phyloP scores from a whole-genome alignment of 768 basidiomycete genomes.

The Mycena vulgaris region DNA sequence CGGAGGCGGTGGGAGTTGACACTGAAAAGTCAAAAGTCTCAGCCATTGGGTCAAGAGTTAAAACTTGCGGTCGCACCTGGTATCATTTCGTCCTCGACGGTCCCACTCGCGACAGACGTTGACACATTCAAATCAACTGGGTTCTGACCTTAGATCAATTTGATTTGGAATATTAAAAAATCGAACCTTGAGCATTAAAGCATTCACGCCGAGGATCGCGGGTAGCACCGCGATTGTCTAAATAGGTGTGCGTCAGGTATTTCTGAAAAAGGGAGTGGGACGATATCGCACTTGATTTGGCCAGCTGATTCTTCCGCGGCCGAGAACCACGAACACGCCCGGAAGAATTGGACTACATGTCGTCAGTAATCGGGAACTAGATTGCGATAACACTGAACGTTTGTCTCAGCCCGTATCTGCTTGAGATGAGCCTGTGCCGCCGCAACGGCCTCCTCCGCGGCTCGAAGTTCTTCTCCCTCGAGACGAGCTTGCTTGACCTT shows the following conservation, averaged over 20 bases:
- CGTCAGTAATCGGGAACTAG: background rate
- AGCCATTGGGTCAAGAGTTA: no score
- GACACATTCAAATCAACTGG: background rate
- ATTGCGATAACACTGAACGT: background rate
- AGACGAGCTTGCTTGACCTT: constrained; percentile 12
- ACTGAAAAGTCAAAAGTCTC: background rate
- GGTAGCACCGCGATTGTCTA: background rate
- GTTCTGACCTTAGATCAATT: background rate
- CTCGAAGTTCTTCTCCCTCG: no score
- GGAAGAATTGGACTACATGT: constrained; percentile 3
- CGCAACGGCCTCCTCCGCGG: no score
- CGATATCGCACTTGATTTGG: background rate
- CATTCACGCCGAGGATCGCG: background rate
- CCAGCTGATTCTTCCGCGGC: background rate
- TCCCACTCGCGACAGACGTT: background rate
- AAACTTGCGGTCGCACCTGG: background rate
- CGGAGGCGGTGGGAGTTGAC: background rate
- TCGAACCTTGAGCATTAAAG: background rate
- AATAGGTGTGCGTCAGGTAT: background rate
- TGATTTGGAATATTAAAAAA: background rate
- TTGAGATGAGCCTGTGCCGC: no score
- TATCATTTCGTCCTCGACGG: background rate
- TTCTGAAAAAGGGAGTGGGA: background rate
- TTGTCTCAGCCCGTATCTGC: constrained; percentile 21
- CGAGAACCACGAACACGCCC: background rate